phyloP scores from a whole-genome alignment of 202 grass and related monocot species.

The Musa balbisiana region DNA sequence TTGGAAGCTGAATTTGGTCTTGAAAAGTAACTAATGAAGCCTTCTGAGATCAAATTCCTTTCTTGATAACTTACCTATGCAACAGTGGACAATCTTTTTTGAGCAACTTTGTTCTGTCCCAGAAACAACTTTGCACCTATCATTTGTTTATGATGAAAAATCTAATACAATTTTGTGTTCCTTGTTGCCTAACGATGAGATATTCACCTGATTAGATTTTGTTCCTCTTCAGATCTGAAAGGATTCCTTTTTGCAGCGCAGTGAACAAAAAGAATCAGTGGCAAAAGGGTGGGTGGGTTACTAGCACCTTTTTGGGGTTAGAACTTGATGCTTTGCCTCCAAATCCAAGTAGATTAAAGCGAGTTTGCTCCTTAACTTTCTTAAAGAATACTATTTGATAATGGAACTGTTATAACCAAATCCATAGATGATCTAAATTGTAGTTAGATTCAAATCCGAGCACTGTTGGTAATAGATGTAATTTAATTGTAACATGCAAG shows the following conservation, averaged over 20 bases:
- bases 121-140: not conserved
- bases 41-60: conserved; percentile 14
- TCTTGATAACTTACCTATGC: conserved; percentile 7
- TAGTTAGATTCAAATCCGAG: too few species aligned
- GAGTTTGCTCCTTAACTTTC: not conserved
- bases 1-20: not conserved
- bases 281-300: not conserved
- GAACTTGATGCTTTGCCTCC: conserved; percentile 25
- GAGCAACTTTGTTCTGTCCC: not conserved
- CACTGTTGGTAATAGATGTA: too few species aligned
- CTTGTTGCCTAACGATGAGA: not conserved
- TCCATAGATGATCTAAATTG: not conserved
- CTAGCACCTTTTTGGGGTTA: conserved; percentile 1
- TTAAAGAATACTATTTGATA: not conserved
- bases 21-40: not conserved
- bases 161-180: not conserved
- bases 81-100: not conserved
- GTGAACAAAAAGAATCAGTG: not conserved
- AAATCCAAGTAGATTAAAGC: conserved; percentile 9
- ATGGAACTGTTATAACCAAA: not conserved
- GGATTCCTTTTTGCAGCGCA: not conserved
- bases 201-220: not conserved
- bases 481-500: too few species aligned
- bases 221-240: conserved; percentile 5
- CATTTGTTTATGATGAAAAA: conserved; percentile 8